Base-by-base conservation (phyloP, 495 filamentous ascomycete species). In the Aspergillus avenaceus region DNA sequence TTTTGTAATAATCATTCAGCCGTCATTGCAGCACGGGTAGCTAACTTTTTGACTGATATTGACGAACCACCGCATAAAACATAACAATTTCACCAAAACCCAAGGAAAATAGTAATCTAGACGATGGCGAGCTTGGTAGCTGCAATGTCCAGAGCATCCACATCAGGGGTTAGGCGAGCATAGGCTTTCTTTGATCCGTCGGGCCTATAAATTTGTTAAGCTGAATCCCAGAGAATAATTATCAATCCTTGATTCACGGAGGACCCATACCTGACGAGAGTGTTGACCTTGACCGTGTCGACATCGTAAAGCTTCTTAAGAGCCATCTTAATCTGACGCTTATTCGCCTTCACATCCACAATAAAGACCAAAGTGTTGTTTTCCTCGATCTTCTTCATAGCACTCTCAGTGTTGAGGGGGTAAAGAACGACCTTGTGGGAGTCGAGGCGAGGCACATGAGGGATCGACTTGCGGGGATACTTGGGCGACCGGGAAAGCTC, bases 341-440 rank as follows among this genome's bases (percentile, higher is more conserved):
- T 99, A 81, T 99, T 99, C 64, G 90, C 83, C 87, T 97, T 96
- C 70, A 90, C 83, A 60, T 99, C 89, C 64, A 96, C 91, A 66
- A 97, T 96, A 80, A 99, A 97, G 60, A 97, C 95, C 19, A 97
- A 81, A 61, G 93, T 96, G 83, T 99, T 96, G 83, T 97, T 88
- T 87, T 97, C 93, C 84, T 97, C 95, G 58, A 97, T 95, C 87
- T 96, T 97, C 90, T 99, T 99, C 90, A 99, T 96, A 65, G 93
- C 95, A 59, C 85, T 89, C 84, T 98, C 93, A 45, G 93, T 97
- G 82, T 99, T 99, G 54, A 98, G 80, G 50, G 77, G 77, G 80
- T 88, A 82, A 60, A 90, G 78, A 67, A 95, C 84, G 66, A 92
- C 76, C 80, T 93, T 92, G 82, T 86, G 84, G 75, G 89, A 86